A percentile compares a stretch with the other conserved stretches of the same genome.
phyloP scores from a whole-genome alignment of 345 rosid species.

The Raphanus raphanistrum region DNA sequence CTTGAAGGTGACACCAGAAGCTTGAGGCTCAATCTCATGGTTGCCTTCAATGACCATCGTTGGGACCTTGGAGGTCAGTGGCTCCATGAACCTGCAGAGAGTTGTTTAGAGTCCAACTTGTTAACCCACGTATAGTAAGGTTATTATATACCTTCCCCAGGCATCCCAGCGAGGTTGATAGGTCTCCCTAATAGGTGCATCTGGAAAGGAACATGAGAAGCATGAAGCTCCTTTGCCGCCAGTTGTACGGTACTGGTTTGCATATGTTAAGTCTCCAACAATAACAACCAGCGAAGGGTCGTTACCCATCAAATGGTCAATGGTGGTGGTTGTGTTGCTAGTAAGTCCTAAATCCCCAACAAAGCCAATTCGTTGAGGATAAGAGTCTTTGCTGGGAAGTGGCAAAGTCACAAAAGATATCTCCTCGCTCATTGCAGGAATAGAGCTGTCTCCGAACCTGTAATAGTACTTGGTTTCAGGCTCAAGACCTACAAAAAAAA shows the following conservation, averaged over 20 bases:
- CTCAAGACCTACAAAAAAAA: conserved; percentile 63
- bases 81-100: conserved; percentile 96
- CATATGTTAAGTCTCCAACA: too few species aligned
- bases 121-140: too few species aligned
- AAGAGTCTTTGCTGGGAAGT: conserved; percentile 45
- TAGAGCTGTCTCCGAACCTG: conserved; percentile 72
- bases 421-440: conserved; percentile 75
- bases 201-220: too few species aligned
- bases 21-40: too few species aligned
- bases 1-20: too few species aligned
- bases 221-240: too few species aligned
- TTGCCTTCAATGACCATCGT: conserved; percentile 91
- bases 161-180: too few species aligned
- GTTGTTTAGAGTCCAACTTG: too few species aligned
- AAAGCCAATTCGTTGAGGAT: conserved; percentile 67
- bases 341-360: conserved; percentile 88
- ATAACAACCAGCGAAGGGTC: conserved; percentile 74
- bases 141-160: too few species aligned
- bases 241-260: too few species aligned
- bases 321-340: conserved; percentile 71
- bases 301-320: conserved; percentile 61
- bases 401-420: conserved; percentile 59
- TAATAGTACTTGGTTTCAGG: conserved; percentile 60
- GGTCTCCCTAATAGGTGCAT: too few species aligned
- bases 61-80: conserved; percentile 71